Evolutionary conservation across 2,329 filamentous ascomycete species (phyloP).

Genomic region (Colletotrichum siamense): DNA sequence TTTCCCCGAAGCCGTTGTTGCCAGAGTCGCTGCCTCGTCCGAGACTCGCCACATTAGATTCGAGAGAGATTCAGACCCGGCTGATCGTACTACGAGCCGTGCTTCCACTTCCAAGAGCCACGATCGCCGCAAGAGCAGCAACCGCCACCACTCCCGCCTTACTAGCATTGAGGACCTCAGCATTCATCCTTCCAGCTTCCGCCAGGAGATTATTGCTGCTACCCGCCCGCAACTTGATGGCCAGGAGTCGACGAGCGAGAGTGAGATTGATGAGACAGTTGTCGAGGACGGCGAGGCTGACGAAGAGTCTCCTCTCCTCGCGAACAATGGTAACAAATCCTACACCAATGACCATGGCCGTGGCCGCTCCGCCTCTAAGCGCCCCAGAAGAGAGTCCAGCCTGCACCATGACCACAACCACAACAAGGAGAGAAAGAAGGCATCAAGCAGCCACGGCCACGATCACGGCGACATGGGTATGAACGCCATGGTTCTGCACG

Average conservation of each 20-base stretch:
- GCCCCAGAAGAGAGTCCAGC: constrained; percentile 53
- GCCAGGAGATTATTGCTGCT: constrained; percentile 92
- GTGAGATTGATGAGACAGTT: constrained; percentile 53
- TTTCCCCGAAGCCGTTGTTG: constrained; percentile 66
- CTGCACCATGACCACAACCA: constrained; percentile 80
- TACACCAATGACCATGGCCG: constrained; percentile 22
- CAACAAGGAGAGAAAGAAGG: constrained; percentile 70
- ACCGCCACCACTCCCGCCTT: constrained; percentile 61
- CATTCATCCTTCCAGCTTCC: constrained; percentile 88
- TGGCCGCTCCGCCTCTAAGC: constrained; percentile 25
- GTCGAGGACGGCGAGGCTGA: constrained; percentile 48
- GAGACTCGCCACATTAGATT: constrained; percentile 48
- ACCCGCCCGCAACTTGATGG: constrained; percentile 54
- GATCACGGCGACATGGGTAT: constrained; percentile 93
- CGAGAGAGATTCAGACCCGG: constrained; percentile 34
- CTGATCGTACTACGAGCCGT: constrained; percentile 27
- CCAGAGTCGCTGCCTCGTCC: constrained; percentile 45
- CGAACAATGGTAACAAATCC: constrained; percentile 32
- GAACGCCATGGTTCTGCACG: constrained; percentile 80
- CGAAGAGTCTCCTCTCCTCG: constrained; percentile 55
- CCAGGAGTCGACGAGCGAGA: constrained; percentile 61
- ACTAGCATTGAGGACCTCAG: constrained; percentile 75
- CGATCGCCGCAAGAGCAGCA: constrained; percentile 51
- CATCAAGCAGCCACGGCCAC: constrained; percentile 72
- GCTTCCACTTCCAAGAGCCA: constrained; percentile 41